Conservation (phyloP, 768 basidiomycete genomes). For the Russula ochroleuca region DNA sequence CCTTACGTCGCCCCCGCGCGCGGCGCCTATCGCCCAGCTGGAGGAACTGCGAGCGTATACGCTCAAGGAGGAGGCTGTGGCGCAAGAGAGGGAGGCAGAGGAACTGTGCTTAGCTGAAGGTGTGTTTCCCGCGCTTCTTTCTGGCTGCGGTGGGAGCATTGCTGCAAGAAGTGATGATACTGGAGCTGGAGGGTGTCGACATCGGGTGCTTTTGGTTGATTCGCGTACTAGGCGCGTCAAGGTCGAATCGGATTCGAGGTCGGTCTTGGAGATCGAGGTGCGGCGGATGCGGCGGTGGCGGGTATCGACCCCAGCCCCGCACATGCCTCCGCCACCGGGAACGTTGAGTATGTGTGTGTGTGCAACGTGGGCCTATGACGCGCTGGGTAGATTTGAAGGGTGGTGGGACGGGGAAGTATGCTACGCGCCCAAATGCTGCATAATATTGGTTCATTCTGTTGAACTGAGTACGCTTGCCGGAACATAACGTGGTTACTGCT, state of each 20-base stretch:
- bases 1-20: slow-evolving; percentile 4
- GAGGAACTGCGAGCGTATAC: slow-evolving; percentile 5
- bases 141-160: not conserved
- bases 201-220: slow-evolving; percentile 18
- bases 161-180: not conserved
- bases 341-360: slow-evolving; percentile 13
- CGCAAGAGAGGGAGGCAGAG: slow-evolving; percentile 3
- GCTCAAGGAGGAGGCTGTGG: slow-evolving; percentile 17
- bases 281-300: not conserved
- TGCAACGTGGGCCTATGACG: slow-evolving; percentile 14
- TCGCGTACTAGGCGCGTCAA: slow-evolving; percentile 11
- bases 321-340: slow-evolving; percentile 21
- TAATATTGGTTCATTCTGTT: not conserved
- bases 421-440: not conserved
- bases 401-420: slow-evolving; percentile 10
- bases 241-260: slow-evolving; percentile 7
- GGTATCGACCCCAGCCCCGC: not conserved
- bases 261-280: not conserved
- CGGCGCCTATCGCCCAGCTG: slow-evolving; percentile 16
- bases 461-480: not conserved
- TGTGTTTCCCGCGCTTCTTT: slow-evolving; percentile 20
- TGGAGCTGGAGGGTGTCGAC: not conserved
- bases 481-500: no score
- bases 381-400: slow-evolving; percentile 20
- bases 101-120: slow-evolving; percentile 13